These are phyloP conservation scores for Colletotrichum euphorbiae DNA, from an alignment of 2,329 filamentous ascomycete genomes.

Conservation along the genomic window DNA sequence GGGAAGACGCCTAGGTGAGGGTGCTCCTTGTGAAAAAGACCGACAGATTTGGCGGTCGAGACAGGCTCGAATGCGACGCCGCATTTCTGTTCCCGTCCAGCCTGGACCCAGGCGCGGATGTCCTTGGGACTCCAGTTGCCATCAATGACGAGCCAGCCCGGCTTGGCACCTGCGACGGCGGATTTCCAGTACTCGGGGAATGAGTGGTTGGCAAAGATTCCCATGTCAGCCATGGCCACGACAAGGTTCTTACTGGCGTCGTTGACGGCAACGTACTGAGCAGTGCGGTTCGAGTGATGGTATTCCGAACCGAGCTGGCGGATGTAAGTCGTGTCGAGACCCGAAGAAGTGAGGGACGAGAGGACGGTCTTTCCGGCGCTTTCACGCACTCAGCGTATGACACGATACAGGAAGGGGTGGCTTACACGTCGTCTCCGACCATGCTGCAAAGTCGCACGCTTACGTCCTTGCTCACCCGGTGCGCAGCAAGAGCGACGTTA, in stretches of 20 bases:
- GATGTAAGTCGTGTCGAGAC: constrained; percentile 74
- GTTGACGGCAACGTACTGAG: constrained; percentile 93
- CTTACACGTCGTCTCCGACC: constrained; percentile 81
- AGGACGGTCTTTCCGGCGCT: constrained; percentile 81
- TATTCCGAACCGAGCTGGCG: constrained; percentile 63
- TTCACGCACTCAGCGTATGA: constrained; percentile 17
- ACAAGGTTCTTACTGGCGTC: constrained; percentile 84
- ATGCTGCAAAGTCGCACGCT: constrained; percentile 82
- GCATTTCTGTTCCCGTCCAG: constrained; percentile 66
- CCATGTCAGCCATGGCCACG: constrained; percentile 97
- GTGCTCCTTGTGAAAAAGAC: constrained; percentile 68
- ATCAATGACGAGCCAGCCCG: constrained; percentile 86
- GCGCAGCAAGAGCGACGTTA: constrained; percentile 89
- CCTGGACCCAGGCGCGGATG: constrained; percentile 75
- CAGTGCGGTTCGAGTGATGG: constrained; percentile 73
- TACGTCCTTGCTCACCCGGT: constrained; percentile 69
- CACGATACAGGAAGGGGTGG: constrained; percentile 16
- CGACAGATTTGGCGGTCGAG: constrained; percentile 80
- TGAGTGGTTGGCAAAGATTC: constrained; percentile 74
- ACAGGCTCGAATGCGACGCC: constrained; percentile 89
- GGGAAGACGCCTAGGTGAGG: constrained; percentile 67
- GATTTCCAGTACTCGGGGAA: constrained; percentile 70
- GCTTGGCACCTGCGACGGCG: constrained; percentile 66
- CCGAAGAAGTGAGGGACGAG: constrained; percentile 70
- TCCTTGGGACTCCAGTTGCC: constrained; percentile 82